phyloP scores from a whole-genome alignment of 169 alveolate species.

The Cryptosporidium sp. region DNA sequence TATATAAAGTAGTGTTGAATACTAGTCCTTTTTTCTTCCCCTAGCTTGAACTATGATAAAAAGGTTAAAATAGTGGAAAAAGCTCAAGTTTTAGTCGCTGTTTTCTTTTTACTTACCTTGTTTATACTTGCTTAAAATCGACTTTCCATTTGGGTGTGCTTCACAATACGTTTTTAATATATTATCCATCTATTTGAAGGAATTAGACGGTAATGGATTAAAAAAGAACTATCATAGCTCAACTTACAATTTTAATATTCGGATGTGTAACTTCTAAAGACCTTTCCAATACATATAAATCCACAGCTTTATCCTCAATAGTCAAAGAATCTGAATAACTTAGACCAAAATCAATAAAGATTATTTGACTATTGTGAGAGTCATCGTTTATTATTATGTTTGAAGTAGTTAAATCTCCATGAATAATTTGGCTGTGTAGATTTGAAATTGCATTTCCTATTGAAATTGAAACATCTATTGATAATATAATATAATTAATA shows the following conservation, averaged over 20 bases:
- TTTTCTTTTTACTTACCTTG: slow-evolving; percentile 36
- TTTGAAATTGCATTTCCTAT: slow-evolving; percentile 50
- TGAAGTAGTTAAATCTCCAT: slow-evolving; percentile 66
- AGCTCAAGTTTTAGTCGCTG: background rate
- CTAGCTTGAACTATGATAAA: slow-evolving; percentile 31
- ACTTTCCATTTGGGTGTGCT: slow-evolving; percentile 24
- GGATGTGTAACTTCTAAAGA: slow-evolving; percentile 70
- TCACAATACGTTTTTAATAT: slow-evolving; percentile 10
- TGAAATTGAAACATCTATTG: slow-evolving; percentile 17
- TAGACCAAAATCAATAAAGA: slow-evolving; percentile 64
- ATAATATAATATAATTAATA: background rate
- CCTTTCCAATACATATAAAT: slow-evolving; percentile 64
- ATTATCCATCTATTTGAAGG: slow-evolving; percentile 21
- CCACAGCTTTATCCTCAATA: slow-evolving; percentile 71
- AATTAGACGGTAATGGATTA: background rate
- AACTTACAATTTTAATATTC: slow-evolving; percentile 27
- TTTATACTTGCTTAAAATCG: slow-evolving; percentile 33
- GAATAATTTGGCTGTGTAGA: slow-evolving; percentile 34
- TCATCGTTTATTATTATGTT: slow-evolving; percentile 26
- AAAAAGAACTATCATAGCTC: background rate
- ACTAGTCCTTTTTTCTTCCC: slow-evolving; percentile 66
- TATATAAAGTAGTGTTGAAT: background rate
- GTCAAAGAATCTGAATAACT: slow-evolving; percentile 64
- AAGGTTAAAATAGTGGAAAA: background rate
- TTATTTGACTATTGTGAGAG: background rate